Evolutionary conservation across 2,329 filamentous ascomycete genomes (phyloP).

Genomic region (Cyphellophora attinorum): DNA sequence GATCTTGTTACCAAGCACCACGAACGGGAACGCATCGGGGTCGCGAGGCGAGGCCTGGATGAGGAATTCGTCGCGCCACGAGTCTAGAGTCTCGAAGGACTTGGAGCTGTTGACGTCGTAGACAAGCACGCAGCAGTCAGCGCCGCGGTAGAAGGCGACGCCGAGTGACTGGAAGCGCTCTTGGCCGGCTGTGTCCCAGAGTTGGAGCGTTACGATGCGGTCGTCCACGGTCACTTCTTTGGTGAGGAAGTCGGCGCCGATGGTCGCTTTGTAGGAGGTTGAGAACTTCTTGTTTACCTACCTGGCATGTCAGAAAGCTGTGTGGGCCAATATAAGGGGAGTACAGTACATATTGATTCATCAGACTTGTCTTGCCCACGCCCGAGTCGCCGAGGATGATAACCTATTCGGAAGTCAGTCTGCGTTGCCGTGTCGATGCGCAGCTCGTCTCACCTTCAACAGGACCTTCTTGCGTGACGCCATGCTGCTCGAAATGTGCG

Average conservation of each 20-base stretch:
- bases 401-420: constrained; percentile 49
- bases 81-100: constrained; percentile 96
- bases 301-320: not conserved
- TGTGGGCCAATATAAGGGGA: constrained; percentile 3
- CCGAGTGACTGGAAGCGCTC: constrained; percentile 96
- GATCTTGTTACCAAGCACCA: constrained; percentile 98
- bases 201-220: constrained; percentile 96
- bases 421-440: too few relatives aligned
- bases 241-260: constrained; percentile 95
- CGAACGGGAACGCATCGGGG: constrained; percentile 95
- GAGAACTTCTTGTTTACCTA: constrained; percentile 99
- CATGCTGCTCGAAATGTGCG: too few relatives aligned
- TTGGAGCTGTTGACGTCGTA: constrained; percentile 99
- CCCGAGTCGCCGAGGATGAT: constrained; percentile 98
- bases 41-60: constrained; percentile 96
- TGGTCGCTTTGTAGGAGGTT: constrained; percentile 98
- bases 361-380: constrained; percentile 98
- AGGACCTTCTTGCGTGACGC: constrained; percentile 82
- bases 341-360: constrained; percentile 95
- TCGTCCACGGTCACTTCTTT: constrained; percentile 97
- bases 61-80: constrained; percentile 96
- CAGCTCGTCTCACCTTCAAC: constrained; percentile 58
- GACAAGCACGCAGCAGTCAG: constrained; percentile 94
- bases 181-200: constrained; percentile 97
- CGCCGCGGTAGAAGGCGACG: constrained; percentile 93